Evolutionary conservation across 495 filamentous ascomycete genomes (phyloP).

Genomic region (Aspergillus campestris): DNA sequence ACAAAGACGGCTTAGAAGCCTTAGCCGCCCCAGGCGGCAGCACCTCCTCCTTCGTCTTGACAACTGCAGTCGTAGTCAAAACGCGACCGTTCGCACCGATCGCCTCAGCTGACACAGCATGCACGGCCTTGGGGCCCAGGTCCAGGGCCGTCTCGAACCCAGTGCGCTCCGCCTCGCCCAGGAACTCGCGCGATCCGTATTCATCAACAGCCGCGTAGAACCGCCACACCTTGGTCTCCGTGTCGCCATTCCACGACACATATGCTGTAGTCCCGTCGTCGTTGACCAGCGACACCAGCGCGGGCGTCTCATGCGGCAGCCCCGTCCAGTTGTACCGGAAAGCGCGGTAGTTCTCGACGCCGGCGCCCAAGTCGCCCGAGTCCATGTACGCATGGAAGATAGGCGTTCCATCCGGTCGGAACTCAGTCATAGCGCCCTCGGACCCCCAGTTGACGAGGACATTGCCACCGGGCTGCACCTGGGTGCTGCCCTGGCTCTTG

Average conservation of each 20-base stretch:
- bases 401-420: slow-evolving; percentile 36
- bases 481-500: slow-evolving; percentile 50
- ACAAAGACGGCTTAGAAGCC: not conserved
- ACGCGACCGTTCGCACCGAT: slow-evolving; percentile 15
- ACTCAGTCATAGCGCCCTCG: slow-evolving; percentile 46
- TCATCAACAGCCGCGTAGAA: slow-evolving; percentile 29
- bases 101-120: slow-evolving; percentile 13
- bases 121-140: slow-evolving; percentile 9
- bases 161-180: slow-evolving; percentile 25
- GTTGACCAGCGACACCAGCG: slow-evolving; percentile 25
- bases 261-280: slow-evolving; percentile 22
- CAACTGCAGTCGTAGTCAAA: slow-evolving; percentile 15
- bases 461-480: slow-evolving; percentile 46
- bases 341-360: slow-evolving; percentile 29
- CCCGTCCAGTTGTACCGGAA: slow-evolving; percentile 32
- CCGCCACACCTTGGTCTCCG: slow-evolving; percentile 28
- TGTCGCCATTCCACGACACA: slow-evolving; percentile 39
- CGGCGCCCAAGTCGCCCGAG: slow-evolving; percentile 19
- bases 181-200: slow-evolving; percentile 23
- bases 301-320: slow-evolving; percentile 22
- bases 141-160: slow-evolving; percentile 32
- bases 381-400: slow-evolving; percentile 38
- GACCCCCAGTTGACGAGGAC: slow-evolving; percentile 49
- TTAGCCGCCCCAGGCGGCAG: slow-evolving; percentile 8
- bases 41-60: slow-evolving; percentile 14